Evolutionary conservation across 2,329 filamentous ascomycete species (phyloP), one percentile per base, ranked within the genome.

Genomic region (Phoma sp.): DNA sequence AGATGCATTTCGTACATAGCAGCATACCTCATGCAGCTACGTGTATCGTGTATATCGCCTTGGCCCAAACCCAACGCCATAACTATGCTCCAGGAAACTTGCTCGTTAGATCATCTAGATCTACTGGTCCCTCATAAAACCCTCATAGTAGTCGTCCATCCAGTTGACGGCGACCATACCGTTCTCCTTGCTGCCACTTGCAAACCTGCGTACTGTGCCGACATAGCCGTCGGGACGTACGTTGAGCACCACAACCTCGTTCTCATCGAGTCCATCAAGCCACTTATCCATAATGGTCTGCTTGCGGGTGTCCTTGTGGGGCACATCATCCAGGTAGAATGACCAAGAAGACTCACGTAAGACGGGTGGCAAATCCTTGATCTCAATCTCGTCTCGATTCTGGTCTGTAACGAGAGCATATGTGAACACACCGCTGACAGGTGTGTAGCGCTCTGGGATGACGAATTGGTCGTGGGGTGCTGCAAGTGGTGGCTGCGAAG

Each of bases 181-280:
- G 15, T 59, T 71, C 5, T 73, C 68, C 22, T 55, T 63, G 21
- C 60, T 69, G 0, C 66, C 69, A 21, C 63, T 57, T 12, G 66
- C 58, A 64, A 77, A 84, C 3, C 74, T 58, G 7, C 81, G 77
- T 22, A 90, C 74, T n/a, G 82, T 85, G 1, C 88, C 89, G 4
- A 91, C 84, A 70, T 91, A 92, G 10, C 89, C 88, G 72, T 92
- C 89, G 0, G 89, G 89, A 5, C 89, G 81, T 1, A 92, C 86
- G 63, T 88, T 87, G 36, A 88, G 78, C 36, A 91, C 82, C 4
- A 84, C 85, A 6, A 88, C 82, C 61, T 88, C 83, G 9, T 81
- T 78, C 0, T 79, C 77, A 0, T 76, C 77, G 3, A 90, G 75
- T 40, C 78, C 81, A 36, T 85, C 87, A 6, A 90, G 77, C 88